Evolutionary conservation across 768 basidiomycete species (phyloP).

Genomic region (Suillus americanus): DNA sequence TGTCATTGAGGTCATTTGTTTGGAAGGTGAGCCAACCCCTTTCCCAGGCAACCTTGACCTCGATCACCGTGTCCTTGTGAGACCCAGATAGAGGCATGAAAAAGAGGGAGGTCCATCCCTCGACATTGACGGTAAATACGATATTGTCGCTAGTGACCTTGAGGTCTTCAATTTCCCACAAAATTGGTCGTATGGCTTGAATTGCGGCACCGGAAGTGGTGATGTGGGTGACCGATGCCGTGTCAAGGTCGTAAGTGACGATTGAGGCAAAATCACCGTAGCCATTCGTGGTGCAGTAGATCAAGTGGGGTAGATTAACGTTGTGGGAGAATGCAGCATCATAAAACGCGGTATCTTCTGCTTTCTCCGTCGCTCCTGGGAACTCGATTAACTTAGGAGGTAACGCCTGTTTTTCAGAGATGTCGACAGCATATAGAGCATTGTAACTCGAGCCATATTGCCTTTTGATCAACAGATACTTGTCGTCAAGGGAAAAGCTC

Average conservation of each 20-base stretch:
- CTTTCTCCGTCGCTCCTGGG: slow-evolving; percentile 34
- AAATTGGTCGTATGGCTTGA: slow-evolving; percentile 34
- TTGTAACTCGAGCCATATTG: slow-evolving; percentile 27
- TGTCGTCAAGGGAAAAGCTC: slow-evolving; percentile 40
- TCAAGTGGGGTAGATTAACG: slow-evolving; percentile 25
- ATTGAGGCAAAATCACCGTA: slow-evolving; percentile 40
- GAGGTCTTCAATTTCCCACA: slow-evolving; percentile 32
- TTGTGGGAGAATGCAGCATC: slow-evolving; percentile 32
- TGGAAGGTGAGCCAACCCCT: slow-evolving; percentile 31
- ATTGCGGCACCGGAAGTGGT: slow-evolving; percentile 35
- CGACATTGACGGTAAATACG: slow-evolving; percentile 38
- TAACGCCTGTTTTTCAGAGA: slow-evolving; percentile 26
- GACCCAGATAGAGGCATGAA: slow-evolving; percentile 31
- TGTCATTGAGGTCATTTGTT: slow-evolving; percentile 33
- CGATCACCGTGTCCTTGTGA: slow-evolving; percentile 29
- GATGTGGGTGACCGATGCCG: slow-evolving; percentile 33
- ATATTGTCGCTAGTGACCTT: slow-evolving; percentile 26
- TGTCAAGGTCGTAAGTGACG: slow-evolving; percentile 33
- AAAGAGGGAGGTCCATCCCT: slow-evolving; percentile 35
- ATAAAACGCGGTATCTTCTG: slow-evolving; percentile 22
- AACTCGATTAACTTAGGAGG: slow-evolving; percentile 32
- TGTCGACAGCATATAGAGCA: slow-evolving; percentile 33
- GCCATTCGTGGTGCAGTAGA: slow-evolving; percentile 36
- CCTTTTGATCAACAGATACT: slow-evolving; percentile 34
- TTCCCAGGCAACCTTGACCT: slow-evolving; percentile 31